phyloP scores from a whole-genome alignment of 257 asterid genomes.

The Petunia secreta region DNA sequence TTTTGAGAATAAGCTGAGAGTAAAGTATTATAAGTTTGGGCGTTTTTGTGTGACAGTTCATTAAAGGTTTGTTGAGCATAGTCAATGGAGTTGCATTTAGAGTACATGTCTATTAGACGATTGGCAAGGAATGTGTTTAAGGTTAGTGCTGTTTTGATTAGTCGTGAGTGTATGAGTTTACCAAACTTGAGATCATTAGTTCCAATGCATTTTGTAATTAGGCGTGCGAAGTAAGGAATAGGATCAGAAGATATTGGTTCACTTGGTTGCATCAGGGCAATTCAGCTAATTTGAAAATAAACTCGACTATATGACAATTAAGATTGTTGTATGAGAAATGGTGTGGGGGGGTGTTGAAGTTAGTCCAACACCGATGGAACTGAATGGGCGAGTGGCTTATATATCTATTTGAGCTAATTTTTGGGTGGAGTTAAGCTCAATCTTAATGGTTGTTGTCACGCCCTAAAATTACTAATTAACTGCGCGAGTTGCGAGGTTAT shows the following conservation, averaged over 20 bases:
- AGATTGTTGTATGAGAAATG: too few species aligned
- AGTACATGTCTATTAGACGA: constrained; percentile 55
- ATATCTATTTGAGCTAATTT: too few species aligned
- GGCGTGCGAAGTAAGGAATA: constrained; percentile 22
- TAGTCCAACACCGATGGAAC: too few species aligned
- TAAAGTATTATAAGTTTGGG: constrained; percentile 65
- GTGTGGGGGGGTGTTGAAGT: too few species aligned
- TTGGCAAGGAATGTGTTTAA: constrained; percentile 55
- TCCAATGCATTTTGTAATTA: constrained; percentile 55
- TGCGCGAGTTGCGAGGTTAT: too few species aligned
- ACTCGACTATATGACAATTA: neutral
- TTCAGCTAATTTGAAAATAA: neutral
- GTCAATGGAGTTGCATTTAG: constrained; percentile 54
- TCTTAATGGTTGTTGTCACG: too few species aligned
- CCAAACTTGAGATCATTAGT: constrained; percentile 61
- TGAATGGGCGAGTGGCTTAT: too few species aligned
- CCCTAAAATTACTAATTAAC: too few species aligned
- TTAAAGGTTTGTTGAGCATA: constrained; percentile 47
- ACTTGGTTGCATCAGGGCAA: constrained; percentile 30
- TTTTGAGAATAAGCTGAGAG: constrained; percentile 38
- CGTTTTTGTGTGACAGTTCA: constrained; percentile 48
- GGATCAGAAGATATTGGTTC: constrained; percentile 25
- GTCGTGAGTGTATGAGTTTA: constrained; percentile 49
- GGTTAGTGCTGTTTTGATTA: constrained; percentile 54
- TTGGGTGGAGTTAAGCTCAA: too few species aligned